Percentiles rank a stretch among this genome's conserved stretches.
Evolutionary conservation across 78 protist species (phyloP).

Genomic region (Andalucia godoyi): DNA sequence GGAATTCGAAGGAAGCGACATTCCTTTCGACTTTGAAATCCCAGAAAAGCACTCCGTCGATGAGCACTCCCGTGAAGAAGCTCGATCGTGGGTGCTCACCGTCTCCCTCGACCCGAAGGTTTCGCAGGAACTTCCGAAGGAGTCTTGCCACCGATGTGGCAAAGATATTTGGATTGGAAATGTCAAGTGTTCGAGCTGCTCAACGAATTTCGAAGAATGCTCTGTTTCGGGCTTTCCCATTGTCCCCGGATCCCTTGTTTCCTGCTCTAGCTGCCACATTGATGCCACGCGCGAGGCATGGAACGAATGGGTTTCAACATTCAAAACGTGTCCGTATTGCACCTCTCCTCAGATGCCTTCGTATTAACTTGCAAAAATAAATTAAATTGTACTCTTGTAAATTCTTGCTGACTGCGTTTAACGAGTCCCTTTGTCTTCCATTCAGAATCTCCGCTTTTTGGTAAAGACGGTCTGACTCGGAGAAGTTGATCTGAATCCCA

Average conservation of each 20-base stretch:
- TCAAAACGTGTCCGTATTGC: conserved; percentile 12
- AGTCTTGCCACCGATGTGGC: conserved; percentile 4
- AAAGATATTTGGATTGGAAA: conserved; percentile 19
- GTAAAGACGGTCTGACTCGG: too few species aligned
- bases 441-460: too few species aligned
- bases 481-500: too few species aligned
- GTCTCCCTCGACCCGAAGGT: conserved; percentile 18
- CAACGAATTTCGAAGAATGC: conserved; percentile 1
- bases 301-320: neutral
- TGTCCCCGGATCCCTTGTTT: neutral
- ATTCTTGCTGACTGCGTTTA: too few species aligned
- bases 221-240: conserved; percentile 27
- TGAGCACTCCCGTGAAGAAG: conserved; percentile 1
- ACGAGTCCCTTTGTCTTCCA: too few species aligned
- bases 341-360: neutral
- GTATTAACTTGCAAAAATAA: too few species aligned
- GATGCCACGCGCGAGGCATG: neutral
- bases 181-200: conserved; percentile 18
- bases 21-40: conserved; percentile 36
- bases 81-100: conserved; percentile 35
- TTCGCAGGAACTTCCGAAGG: conserved; percentile 3
- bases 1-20: conserved; percentile 42
- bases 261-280: neutral
- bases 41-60: neutral
- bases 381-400: too few species aligned